phyloP scores from a whole-genome alignment of 805 yeast genomes.

The Barnettozyma wickerhamii region DNA sequence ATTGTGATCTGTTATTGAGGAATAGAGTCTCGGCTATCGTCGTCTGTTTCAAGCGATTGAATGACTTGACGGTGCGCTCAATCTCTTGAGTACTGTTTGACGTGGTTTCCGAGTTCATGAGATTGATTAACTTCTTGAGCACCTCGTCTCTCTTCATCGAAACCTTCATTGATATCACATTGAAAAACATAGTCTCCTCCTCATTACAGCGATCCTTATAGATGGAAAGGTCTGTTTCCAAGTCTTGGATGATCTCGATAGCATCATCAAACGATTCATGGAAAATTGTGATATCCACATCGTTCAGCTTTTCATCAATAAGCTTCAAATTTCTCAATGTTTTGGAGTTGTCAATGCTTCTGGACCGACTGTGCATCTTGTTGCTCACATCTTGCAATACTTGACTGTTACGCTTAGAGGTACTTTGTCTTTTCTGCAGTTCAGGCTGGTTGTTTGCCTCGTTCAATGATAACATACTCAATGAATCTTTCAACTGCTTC shows the following conservation, averaged over 20 bases:
- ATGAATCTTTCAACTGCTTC: constrained; percentile 39
- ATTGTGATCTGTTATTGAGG: constrained; percentile 42
- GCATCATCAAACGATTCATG: constrained; percentile 50
- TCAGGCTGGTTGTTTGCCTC: constrained; percentile 5
- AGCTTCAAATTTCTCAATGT: constrained; percentile 43
- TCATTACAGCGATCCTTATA: constrained; percentile 17
- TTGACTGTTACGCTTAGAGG: constrained; percentile 29
- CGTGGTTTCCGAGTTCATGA: constrained; percentile 23
- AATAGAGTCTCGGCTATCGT: constrained; percentile 46
- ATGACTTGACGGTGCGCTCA: constrained; percentile 24
- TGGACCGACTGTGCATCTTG: constrained; percentile 55
- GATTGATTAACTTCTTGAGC: constrained; percentile 31
- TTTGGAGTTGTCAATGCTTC: constrained; percentile 43
- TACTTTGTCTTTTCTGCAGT: constrained; percentile 2
- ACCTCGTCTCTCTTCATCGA: constrained; percentile 28
- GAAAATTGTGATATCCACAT: constrained; percentile 62
- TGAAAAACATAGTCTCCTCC: constrained; percentile 29
- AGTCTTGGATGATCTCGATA: constrained; percentile 29
- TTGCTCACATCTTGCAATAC: constrained; percentile 54
- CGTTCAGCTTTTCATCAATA: constrained; percentile 61
- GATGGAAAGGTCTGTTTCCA: constrained; percentile 28
- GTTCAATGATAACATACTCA: constrained; percentile 35
- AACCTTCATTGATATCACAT: constrained; percentile 30
- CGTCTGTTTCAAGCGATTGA: constrained; percentile 38
- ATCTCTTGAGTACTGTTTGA: constrained; percentile 25